Conservation (phyloP, 108 stramenopile species). For the Chaetoceros tenuissimus region DNA sequence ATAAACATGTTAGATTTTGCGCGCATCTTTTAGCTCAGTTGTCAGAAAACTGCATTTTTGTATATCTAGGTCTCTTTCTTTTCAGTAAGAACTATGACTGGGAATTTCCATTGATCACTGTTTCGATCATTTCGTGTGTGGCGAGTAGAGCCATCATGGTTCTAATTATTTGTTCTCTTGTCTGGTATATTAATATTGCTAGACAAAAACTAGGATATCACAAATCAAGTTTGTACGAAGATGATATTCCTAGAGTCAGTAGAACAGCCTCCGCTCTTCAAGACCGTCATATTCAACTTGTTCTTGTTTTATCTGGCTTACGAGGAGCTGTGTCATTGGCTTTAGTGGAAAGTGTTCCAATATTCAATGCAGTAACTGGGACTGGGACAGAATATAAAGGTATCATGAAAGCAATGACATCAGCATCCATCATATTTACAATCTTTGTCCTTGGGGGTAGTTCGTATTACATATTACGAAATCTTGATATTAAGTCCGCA, state of each 20-base stretch:
- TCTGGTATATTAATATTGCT: slow-evolving; percentile 42
- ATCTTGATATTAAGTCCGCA: slow-evolving; percentile 22
- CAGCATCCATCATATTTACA: slow-evolving; percentile 70
- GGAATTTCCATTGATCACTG: slow-evolving; percentile 45
- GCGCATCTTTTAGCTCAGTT: slow-evolving; percentile 59
- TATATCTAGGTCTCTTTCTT: slow-evolving; percentile 80
- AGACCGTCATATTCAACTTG: slow-evolving; percentile 47
- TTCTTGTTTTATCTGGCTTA: slow-evolving; percentile 70
- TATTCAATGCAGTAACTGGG: slow-evolving; percentile 65
- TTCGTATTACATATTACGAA: slow-evolving; percentile 53
- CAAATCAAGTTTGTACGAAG: background rate
- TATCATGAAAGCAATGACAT: slow-evolving; percentile 78
- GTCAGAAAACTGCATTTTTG: slow-evolving; percentile 81
- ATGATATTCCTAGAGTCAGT: slow-evolving; percentile 1
- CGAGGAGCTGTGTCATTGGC: slow-evolving; percentile 87
- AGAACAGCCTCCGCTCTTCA: background rate
- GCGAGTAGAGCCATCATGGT: slow-evolving; percentile 67
- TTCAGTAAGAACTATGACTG: slow-evolving; percentile 66
- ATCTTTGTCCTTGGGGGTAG: slow-evolving; percentile 73
- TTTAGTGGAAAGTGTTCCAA: slow-evolving; percentile 77
- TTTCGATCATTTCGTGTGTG: slow-evolving; percentile 54
- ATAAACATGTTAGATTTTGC: slow-evolving; percentile 76
- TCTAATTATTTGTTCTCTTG: slow-evolving; percentile 32
- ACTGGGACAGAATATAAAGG: slow-evolving; percentile 65
- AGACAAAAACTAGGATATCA: slow-evolving; percentile 24